These are phyloP conservation scores for Ceratocystis diversiconidia DNA, from an alignment of 2,329 filamentous ascomycete genomes.

Conservation along the genomic window DNA sequence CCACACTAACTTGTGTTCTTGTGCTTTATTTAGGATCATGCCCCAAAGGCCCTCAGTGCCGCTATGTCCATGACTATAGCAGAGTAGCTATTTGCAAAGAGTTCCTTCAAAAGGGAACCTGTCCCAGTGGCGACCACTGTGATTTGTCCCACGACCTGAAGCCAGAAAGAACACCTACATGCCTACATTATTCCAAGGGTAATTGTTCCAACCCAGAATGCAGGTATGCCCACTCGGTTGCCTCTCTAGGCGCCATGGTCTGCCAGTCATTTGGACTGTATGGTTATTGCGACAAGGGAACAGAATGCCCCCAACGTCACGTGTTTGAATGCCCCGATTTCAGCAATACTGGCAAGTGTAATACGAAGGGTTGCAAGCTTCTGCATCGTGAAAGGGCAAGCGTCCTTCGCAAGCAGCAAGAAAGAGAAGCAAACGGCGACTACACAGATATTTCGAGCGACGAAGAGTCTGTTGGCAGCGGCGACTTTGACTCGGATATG, in stretches of 20 bases:
- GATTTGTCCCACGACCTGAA: conserved; percentile 80
- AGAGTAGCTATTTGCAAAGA: conserved; percentile 87
- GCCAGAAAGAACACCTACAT: conserved; percentile 72
- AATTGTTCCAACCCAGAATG: conserved; percentile 80
- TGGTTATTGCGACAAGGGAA: conserved; percentile 79
- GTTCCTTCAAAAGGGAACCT: conserved; percentile 66
- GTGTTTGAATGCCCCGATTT: conserved; percentile 91
- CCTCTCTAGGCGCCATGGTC: conserved; percentile 62
- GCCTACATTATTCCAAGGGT: conserved; percentile 78
- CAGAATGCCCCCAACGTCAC: conserved; percentile 65
- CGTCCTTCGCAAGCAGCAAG: conserved; percentile 51
- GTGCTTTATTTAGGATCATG: conserved; percentile 55
- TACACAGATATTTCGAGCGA: conserved; percentile 64
- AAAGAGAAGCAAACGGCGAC: conserved; percentile 31
- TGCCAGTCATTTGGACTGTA: conserved; percentile 73
- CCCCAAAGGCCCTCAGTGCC: conserved; percentile 64
- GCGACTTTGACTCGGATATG: conserved; percentile 67
- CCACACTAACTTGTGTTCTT: conserved; percentile 30
- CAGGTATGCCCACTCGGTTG: conserved; percentile 71
- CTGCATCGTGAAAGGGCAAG: conserved; percentile 80
- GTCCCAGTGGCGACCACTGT: conserved; percentile 63
- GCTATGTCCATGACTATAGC: conserved; percentile 66
- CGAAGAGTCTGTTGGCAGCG: conserved; percentile 55
- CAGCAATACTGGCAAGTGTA: conserved; percentile 77
- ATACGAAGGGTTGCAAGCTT: conserved; percentile 65